phyloP scores from a whole-genome alignment of 2,329 filamentous ascomycete species.

The Leptosphaerulina australis region DNA sequence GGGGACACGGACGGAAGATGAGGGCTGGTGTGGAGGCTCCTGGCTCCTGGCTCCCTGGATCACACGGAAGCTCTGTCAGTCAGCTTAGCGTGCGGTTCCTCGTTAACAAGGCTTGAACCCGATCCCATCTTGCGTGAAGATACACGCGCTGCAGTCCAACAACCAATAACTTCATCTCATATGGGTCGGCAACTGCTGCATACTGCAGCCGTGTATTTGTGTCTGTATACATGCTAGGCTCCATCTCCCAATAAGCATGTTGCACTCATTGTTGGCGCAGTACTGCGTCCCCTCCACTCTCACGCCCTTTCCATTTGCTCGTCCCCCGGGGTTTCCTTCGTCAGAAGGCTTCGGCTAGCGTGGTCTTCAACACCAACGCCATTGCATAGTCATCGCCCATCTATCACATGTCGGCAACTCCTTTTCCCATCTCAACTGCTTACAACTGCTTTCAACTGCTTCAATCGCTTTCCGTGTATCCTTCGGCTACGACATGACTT shows the following conservation, averaged over 20 bases:
- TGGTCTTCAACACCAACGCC: background rate
- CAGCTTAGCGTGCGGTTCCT: constrained; percentile 17
- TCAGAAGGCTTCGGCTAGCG: constrained; percentile 5
- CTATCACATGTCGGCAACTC: too few relatives aligned
- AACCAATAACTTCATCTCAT: constrained; percentile 19
- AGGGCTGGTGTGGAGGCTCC: constrained; percentile 24
- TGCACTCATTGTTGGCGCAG: background rate
- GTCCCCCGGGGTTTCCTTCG: background rate
- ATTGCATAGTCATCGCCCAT: constrained; percentile 7
- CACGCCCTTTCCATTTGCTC: background rate
- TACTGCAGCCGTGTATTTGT: constrained; percentile 9
- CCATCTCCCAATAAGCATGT: background rate
- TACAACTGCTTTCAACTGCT: too few relatives aligned
- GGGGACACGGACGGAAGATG: background rate
- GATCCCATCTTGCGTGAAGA: constrained; percentile 23
- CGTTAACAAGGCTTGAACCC: constrained; percentile 24
- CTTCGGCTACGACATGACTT: constrained; percentile 7
- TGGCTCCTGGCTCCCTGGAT: constrained; percentile 19
- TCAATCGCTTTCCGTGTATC: too few relatives aligned
- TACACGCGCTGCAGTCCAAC: constrained; percentile 17
- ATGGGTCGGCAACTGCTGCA: constrained; percentile 7
- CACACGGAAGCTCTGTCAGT: constrained; percentile 24
- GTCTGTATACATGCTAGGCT: background rate
- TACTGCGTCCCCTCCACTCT: background rate
- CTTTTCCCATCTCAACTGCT: too few relatives aligned